phyloP scores from a whole-genome alignment of 352 stramenopile species.

The Phytophthora megakarya region DNA sequence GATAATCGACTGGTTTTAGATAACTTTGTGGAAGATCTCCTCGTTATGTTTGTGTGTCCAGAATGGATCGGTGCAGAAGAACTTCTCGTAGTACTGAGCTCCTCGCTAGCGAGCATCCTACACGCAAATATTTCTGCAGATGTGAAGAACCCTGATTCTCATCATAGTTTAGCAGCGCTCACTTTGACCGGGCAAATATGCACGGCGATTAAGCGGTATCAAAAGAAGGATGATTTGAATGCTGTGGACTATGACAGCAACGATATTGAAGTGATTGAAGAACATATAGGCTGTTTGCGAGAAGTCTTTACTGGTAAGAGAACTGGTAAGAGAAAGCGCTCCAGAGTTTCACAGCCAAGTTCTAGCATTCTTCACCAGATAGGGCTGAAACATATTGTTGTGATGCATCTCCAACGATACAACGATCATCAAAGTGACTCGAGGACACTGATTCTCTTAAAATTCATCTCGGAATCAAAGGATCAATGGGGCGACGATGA shows the following conservation, averaged over 20 bases:
- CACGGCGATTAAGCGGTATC: constrained; percentile 65
- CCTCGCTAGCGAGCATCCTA: constrained; percentile 69
- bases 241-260: constrained; percentile 53
- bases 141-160: constrained; percentile 66
- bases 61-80: constrained; percentile 81
- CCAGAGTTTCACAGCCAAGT: background rate
- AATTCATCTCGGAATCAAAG: constrained; percentile 51
- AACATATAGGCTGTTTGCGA: constrained; percentile 51
- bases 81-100: constrained; percentile 72
- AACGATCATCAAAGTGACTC: constrained; percentile 54
- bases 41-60: constrained; percentile 79
- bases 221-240: constrained; percentile 43
- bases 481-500: constrained; percentile 7
- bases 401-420: constrained; percentile 53
- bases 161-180: constrained; percentile 69
- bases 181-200: constrained; percentile 82
- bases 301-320: constrained; percentile 22
- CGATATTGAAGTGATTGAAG: constrained; percentile 45
- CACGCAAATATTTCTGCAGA: constrained; percentile 61
- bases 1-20: constrained; percentile 79
- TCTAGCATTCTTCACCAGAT: constrained; percentile 17
- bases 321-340: constrained; percentile 13
- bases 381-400: constrained; percentile 69
- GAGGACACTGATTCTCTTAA: constrained; percentile 54
- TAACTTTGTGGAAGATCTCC: constrained; percentile 84